These are phyloP conservation scores for Alternaria arbusti DNA, from an alignment of 2,329 filamentous ascomycete species.

Conservation along the genomic window DNA sequence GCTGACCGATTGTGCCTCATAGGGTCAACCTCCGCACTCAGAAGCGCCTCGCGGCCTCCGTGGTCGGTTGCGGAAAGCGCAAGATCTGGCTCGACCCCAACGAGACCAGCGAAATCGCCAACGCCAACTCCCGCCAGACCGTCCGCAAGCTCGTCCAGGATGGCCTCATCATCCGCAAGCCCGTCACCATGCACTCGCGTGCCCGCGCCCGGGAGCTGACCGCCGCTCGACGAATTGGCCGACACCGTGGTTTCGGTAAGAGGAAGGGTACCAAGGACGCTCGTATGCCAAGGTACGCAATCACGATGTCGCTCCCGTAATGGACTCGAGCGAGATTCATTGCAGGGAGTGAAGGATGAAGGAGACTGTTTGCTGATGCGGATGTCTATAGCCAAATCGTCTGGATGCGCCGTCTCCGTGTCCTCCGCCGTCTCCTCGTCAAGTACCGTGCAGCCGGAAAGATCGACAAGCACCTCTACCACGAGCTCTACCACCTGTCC, in stretches of 20 bases:
- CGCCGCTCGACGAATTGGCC: constrained; percentile 90
- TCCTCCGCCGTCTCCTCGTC: constrained; percentile 97
- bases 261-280: constrained; percentile 99
- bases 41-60: constrained; percentile 99
- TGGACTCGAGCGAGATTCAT: constrained; percentile 5
- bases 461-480: constrained; percentile 99
- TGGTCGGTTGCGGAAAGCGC: constrained; percentile 98
- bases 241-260: constrained; percentile 99
- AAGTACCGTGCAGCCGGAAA: constrained; percentile 99
- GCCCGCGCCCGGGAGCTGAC: constrained; percentile 94
- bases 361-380: constrained; percentile 39
- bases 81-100: constrained; percentile 99
- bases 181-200: constrained; percentile 99
- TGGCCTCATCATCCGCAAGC: constrained; percentile 99
- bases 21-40: constrained; percentile 99
- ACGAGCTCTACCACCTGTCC: constrained; percentile 99
- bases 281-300: constrained; percentile 92
- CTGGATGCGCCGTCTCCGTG: constrained; percentile 99
- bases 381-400: constrained; percentile 77
- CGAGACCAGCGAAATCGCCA: constrained; percentile 98
- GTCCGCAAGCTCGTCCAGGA: constrained; percentile 99
- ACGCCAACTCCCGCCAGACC: constrained; percentile 99
- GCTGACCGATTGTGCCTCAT: constrained; percentile 44
- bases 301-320: constrained; percentile 23
- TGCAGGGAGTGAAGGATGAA: constrained; percentile 10